Base-by-base conservation (phyloP, 352 stramenopile species). In the Globisporangium ultimum region DNA sequence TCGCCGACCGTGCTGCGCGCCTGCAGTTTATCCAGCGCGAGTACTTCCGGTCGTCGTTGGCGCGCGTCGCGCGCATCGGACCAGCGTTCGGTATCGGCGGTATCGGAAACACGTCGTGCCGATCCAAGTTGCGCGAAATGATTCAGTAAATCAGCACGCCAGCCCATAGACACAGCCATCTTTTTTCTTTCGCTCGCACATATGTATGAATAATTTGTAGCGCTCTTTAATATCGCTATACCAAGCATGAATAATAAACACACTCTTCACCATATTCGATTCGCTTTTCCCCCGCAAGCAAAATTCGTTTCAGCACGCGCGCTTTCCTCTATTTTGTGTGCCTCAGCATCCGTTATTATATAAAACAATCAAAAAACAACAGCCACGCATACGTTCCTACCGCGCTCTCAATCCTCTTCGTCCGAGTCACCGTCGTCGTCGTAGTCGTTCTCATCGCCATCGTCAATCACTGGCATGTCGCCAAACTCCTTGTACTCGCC, bases 51-150 rank as follows among this genome's bases (percentile, higher is more conserved):
- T 96, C 88, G 6, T 86, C 87, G 0, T 32, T 80, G 11, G 88
- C 88, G n/a, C 82, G 89, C 34, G 84, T 97, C 46, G 83, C 70
- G 10, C 87, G 89, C 36, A 95, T 97, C 50, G 87, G 84, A 18
- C 89, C 89, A 51, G 89, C 89, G 3, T 97, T 96, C 63, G 89
- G 89, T 13, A 81, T 97, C 52, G 89, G 89, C 2, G 88, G 89
- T n/a, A 78, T 97, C 48, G 86, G 88, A 58, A 97, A 97, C 71
- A 81, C 49, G 17, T 87, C 76, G 66, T 80, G 78, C 58, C 78
- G 80, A 22, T 63, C 76, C 43, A 59, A 61, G 8, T 64, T 90
- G 24, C 76, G 74, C 21, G 63, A 60, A 14, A 72, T 70, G 36
- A 38, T 87, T 18, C 61, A 74, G 58, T 62, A 55, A 38, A 48